These are phyloP conservation scores for Quillaja saponaria DNA, from an alignment of 306 rosid species.

Conservation along the genomic window DNA sequence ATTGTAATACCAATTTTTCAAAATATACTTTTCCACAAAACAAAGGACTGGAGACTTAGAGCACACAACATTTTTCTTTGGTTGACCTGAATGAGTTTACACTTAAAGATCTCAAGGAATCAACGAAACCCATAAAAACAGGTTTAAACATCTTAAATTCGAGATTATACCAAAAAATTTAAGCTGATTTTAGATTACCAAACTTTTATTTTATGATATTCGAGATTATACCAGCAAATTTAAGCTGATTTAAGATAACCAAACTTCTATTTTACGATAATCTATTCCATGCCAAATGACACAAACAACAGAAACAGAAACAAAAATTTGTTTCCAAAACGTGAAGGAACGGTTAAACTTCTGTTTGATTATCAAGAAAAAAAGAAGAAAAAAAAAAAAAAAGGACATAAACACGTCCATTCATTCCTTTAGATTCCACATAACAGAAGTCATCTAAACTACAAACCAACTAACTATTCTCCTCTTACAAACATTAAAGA, in stretches of 20 bases:
- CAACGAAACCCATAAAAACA: not conserved
- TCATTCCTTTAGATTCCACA: no score
- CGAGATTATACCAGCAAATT: conserved; percentile 17
- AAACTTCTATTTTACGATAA: conserved; percentile 7
- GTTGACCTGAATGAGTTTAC: not conserved
- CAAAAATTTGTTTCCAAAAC: not conserved
- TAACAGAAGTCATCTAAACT: no score
- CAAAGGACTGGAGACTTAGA: conserved; percentile 4
- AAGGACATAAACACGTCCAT: not conserved
- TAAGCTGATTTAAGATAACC: conserved; percentile 8
- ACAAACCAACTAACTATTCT: no score
- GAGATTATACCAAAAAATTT: conserved; percentile 22
- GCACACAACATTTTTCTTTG: not conserved
- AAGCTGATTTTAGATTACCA: conserved; percentile 7
- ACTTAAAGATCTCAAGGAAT: conserved; percentile 25
- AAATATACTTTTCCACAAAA: conserved; percentile 4
- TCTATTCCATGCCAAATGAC: not conserved
- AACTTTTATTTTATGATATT: conserved; percentile 13
- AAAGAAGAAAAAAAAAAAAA: not conserved
- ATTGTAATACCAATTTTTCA: conserved; percentile 5
- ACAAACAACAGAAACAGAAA: not conserved
- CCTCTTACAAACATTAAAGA: not conserved
- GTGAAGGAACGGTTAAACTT: not conserved
- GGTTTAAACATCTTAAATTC: not conserved
- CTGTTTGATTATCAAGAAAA: conserved; percentile 5